Evolutionary conservation across 805 yeast genomes (phyloP), one percentile per base, ranked within the genome.

Genomic region (Pichia nanzhaoensis): DNA sequence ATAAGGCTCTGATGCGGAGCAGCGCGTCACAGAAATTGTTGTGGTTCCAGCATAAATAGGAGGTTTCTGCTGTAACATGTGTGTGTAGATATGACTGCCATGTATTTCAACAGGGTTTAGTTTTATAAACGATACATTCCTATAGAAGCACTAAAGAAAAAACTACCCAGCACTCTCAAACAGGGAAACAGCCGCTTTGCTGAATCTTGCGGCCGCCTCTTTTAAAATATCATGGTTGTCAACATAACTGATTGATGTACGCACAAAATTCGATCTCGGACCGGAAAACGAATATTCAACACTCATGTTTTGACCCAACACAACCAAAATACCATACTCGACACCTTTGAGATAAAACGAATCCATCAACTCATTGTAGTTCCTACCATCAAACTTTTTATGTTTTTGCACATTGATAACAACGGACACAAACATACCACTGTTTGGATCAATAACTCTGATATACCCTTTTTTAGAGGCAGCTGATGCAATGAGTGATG

Each of bases 351-450:
- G 65, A 50, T 68, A 68, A 43, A 80, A 63, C 42, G 68, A 54
- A 32, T 65, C 59, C 63, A 80, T 60, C 21, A 72, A 67, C 20
- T 58, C 64, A 9, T 52, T 51, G 45, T 69, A 61, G 19, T 38
- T 35, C 10, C 44, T 39, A 12, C 46, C 49, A 34, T 43, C 48
- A n/a, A 47, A 41, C 9, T 33, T 16, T 34, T 21, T 28, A 32
- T 38, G 48, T 37, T 50, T 46, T n/a, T 44, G 44, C 55, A 61
- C 56, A 51, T 70, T 70, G 41, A 78, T 44, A 18, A 69, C 52
- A 4, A 75, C 59, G 8, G 73, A 57, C 37, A 75, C 74, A 62
- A 79, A 78, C 84, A 79, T 78, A 19, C 84, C 84, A 21, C 81
- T 80, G 16, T 68, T 63, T 4, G 82, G 80, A 45, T 73, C 78